Evolutionary conservation across 768 basidiomycete species (phyloP).

Genomic region (Fomitopsis pulvina): DNA sequence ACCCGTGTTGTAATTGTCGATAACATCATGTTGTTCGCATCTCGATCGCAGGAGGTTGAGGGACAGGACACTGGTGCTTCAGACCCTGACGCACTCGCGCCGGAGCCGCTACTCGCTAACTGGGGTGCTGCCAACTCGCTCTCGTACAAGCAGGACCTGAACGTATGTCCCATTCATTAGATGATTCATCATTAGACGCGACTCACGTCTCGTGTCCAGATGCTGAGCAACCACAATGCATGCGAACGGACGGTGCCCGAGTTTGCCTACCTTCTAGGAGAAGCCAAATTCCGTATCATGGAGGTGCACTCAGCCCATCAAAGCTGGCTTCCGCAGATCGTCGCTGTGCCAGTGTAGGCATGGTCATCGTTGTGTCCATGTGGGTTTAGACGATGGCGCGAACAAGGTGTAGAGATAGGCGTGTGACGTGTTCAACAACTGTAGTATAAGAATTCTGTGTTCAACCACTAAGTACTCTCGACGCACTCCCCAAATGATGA

Average conservation of each 20-base stretch:
- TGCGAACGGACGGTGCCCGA: conserved; percentile 4
- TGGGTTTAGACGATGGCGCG: background rate
- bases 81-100: conserved; percentile 7
- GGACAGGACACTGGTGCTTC: conserved; percentile 9
- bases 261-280: conserved; percentile 1
- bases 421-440: background rate
- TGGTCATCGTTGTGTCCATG: background rate
- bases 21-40: conserved; percentile 17
- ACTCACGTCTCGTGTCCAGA: background rate
- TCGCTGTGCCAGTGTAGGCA: conserved; percentile 3
- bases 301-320: conserved; percentile 3
- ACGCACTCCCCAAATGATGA: no score
- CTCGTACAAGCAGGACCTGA: conserved; percentile 13
- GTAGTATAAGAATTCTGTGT: background rate
- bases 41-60: conserved; percentile 11
- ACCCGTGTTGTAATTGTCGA: conserved; percentile 24
- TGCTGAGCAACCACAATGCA: conserved; percentile 8
- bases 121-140: conserved; percentile 11
- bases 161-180: conserved; percentile 5
- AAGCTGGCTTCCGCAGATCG: conserved; percentile 7
- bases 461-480: background rate
- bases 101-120: conserved; percentile 20
- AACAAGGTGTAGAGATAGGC: background rate
- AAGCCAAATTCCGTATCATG: conserved; percentile 1
- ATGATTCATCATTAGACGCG: background rate